Percentiles rank a stretch among this genome's conserved stretches.
Conservation (phyloP, 768 basidiomycete species). For the Phlegmacium glaucopus region DNA sequence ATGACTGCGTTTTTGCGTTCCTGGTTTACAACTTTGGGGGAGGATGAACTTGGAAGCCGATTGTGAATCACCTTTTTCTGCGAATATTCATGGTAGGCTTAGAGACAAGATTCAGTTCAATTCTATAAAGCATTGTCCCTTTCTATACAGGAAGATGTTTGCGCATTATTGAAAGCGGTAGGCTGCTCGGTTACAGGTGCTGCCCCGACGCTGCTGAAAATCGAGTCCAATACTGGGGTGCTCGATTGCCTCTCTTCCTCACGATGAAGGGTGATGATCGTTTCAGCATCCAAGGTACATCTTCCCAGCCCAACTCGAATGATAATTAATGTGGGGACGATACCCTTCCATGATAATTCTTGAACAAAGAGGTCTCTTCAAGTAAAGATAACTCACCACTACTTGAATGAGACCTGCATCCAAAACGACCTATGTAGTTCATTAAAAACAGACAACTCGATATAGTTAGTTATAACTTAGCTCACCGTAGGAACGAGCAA, state of each 20-base stretch:
- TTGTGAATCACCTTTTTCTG: no score
- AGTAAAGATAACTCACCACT: slow-evolving; percentile 12
- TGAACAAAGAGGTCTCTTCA: not conserved
- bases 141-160: not conserved
- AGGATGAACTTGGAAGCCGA: no score
- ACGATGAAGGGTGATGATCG: not conserved
- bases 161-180: not conserved
- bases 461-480: not conserved
- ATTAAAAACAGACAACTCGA: not conserved
- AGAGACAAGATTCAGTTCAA: no score
- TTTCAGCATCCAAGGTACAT: not conserved
- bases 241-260: slow-evolving; percentile 7
- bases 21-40: no score
- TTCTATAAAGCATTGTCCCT: no score
- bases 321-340: slow-evolving; percentile 22
- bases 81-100: no score
- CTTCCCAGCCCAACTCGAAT: slow-evolving; percentile 16
- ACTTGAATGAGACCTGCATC: slow-evolving; percentile 18
- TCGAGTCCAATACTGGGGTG: slow-evolving; percentile 18
- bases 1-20: no score
- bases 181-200: slow-evolving; percentile 4
- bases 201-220: slow-evolving; percentile 16
- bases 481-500: slow-evolving; percentile 13
- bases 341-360: slow-evolving; percentile 12
- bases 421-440: slow-evolving; percentile 11